These are phyloP conservation scores for Nakazawaea holstii DNA, from an alignment of 805 yeast species.

Conservation along the genomic window DNA sequence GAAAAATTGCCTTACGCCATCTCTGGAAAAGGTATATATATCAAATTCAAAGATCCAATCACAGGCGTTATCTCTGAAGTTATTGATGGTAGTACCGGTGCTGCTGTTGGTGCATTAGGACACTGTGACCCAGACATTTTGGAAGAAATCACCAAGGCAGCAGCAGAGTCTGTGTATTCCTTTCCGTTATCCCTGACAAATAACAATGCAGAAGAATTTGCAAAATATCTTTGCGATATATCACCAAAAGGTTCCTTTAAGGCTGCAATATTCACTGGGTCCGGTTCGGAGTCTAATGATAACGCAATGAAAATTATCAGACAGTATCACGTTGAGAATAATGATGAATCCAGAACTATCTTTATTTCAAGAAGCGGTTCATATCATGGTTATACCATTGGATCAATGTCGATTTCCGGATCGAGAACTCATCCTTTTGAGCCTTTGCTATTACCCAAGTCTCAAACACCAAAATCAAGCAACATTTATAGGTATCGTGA, in stretches of 20 bases:
- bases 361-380: conserved; percentile 32
- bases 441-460: conserved; percentile 18
- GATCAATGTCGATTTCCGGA: conserved; percentile 35
- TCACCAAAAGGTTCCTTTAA: conserved; percentile 37
- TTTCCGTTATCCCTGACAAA: conserved; percentile 24
- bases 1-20: conserved; percentile 32
- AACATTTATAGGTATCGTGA: conserved; percentile 28
- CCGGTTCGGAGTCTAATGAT: conserved; percentile 71
- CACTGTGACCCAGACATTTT: conserved; percentile 29
- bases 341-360: conserved; percentile 27
- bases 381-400: conserved; percentile 42
- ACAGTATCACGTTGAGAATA: conserved; percentile 32
- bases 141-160: conserved; percentile 25
- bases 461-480: conserved; percentile 21
- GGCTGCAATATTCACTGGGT: conserved; percentile 42
- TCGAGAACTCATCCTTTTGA: conserved; percentile 25
- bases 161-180: conserved; percentile 24
- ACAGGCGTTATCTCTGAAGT: conserved; percentile 27
- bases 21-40: conserved; percentile 32
- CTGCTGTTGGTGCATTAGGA: conserved; percentile 36
- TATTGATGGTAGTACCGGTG: conserved; percentile 35
- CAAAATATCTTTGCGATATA: conserved; percentile 32
- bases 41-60: conserved; percentile 29
- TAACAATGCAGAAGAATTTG: conserved; percentile 27
- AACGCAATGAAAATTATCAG: conserved; percentile 63